These are phyloP conservation scores for Dryadomyces sulphureus DNA, from an alignment of 2,329 filamentous ascomycete species.

Conservation along the genomic window DNA sequence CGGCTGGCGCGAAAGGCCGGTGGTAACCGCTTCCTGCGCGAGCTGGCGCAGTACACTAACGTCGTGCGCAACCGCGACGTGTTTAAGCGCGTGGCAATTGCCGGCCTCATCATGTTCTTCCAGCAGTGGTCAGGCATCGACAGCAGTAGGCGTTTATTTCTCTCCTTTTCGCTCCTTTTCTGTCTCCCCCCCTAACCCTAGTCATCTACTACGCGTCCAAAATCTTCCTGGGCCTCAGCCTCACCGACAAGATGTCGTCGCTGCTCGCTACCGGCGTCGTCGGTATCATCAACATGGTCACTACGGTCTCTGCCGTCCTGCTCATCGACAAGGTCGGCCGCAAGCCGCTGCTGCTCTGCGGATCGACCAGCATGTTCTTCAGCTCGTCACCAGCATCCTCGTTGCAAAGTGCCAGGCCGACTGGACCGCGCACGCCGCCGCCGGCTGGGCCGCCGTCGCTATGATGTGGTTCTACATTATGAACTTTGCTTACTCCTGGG, in stretches of 20 bases:
- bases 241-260: constrained; percentile 41
- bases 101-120: constrained; percentile 34
- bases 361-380: constrained; percentile 57
- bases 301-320: constrained; percentile 34
- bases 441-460: constrained; percentile 52
- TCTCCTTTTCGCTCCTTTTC: too few species aligned
- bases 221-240: constrained; percentile 49
- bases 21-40: constrained; percentile 25
- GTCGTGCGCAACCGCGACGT: constrained; percentile 32
- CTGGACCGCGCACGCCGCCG: constrained; percentile 40
- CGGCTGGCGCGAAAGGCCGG: constrained; percentile 16
- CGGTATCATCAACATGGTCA: constrained; percentile 34
- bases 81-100: constrained; percentile 29
- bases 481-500: constrained; percentile 63
- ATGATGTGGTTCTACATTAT: constrained; percentile 65
- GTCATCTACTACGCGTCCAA: constrained; percentile 56
- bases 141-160: too few species aligned
- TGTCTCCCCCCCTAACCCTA: too few species aligned
- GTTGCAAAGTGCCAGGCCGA: constrained; percentile 44
- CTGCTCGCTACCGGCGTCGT: constrained; percentile 49
- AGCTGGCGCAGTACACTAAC: constrained; percentile 35
- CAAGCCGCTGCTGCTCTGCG: constrained; percentile 45
- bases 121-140: constrained; percentile 38
- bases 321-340: constrained; percentile 50
- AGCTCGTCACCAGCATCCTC: constrained; percentile 56